Base-by-base conservation (phyloP, 2,329 filamentous ascomycete species). In the Xylariaceae sp. region DNA sequence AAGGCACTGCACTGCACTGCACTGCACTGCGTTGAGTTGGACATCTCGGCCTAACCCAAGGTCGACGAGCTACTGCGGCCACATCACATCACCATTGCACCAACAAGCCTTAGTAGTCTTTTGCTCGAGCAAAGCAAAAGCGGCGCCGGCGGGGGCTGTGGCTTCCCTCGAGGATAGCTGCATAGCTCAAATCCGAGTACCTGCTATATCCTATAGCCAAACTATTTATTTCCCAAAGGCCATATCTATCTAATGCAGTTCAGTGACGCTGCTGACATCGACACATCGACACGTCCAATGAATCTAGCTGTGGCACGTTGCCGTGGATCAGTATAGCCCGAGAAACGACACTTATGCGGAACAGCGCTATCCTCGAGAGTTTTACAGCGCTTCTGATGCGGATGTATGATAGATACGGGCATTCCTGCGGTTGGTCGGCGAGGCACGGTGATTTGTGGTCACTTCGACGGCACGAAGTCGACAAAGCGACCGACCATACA, bases 61-160 rank as follows among this genome's bases (percentile, higher is more conserved):
- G 55, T 39, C 46, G 35, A 48, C 53, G 50, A 51, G 51, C 60
- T 60, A 60, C 57, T 58, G 60, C 55, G 55, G 53, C 57, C 50
- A 46, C 51, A 56, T 61, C 59, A 61, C 59, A 58, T 52, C 54
- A 43, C 37, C 35, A 50, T 42, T 48, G 37, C 51, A 48, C 57
- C 40, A 40, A 51, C 43, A 47, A 37, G 51, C 46, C 49, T 54
- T 54, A 40, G 3, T 3, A 37, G 51, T 46, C 27, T 47, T 58
- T 58, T 31, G 57, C 42, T 53, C 59, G 52, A 52, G 31, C 34
- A 50, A 11, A 43, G 48, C 45, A 45, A 26, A 41, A 39, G 50
- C 46, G 48, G 53, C 51, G 31, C 39, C 42, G 35, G 34, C 35
- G 50, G 54, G 34, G 19, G 6, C 48, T 46, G 11, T 42, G 32